Percentiles rank a stretch among this genome's conserved stretches.
Conservation (phyloP, 495 filamentous ascomycete genomes). For the Cercophora newfieldiana region DNA sequence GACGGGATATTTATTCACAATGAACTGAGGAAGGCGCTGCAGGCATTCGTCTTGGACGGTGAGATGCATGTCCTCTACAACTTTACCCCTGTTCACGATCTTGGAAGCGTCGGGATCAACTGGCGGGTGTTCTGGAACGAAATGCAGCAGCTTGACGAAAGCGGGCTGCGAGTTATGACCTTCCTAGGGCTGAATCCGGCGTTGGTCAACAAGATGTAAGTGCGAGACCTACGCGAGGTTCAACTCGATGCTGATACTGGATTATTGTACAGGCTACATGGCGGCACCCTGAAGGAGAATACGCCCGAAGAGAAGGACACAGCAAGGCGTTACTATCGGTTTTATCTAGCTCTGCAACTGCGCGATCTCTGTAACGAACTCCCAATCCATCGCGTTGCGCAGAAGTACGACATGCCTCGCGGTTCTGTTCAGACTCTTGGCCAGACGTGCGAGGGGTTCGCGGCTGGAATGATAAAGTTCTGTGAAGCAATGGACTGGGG, state of each 20-base stretch:
- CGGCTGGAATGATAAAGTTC: constrained; percentile 73
- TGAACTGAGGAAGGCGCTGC: constrained; percentile 66
- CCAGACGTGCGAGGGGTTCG: constrained; percentile 77
- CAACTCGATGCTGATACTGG: background rate
- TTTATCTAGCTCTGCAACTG: constrained; percentile 78
- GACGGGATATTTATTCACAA: constrained; percentile 75
- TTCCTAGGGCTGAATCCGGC: constrained; percentile 70
- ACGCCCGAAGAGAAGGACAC: constrained; percentile 59
- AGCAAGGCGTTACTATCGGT: constrained; percentile 69
- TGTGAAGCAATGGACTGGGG: constrained; percentile 76
- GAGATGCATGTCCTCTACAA: constrained; percentile 84
- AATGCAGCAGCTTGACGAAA: constrained; percentile 69
- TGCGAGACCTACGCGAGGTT: no score
- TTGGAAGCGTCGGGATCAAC: constrained; percentile 55
- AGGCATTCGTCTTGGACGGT: constrained; percentile 79
- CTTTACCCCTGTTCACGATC: constrained; percentile 70
- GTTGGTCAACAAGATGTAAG: constrained; percentile 69
- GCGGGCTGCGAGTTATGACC: constrained; percentile 64
- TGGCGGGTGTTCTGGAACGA: constrained; percentile 74
- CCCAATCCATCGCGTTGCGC: constrained; percentile 67
- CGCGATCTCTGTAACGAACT: constrained; percentile 80
- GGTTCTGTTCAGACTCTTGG: constrained; percentile 72
- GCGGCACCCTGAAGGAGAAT: constrained; percentile 65
- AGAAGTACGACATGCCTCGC: constrained; percentile 67
- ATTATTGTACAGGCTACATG: constrained; percentile 61